Base-by-base conservation (phyloP, 2,329 filamentous ascomycete species). In the Cladosporium sp. region DNA sequence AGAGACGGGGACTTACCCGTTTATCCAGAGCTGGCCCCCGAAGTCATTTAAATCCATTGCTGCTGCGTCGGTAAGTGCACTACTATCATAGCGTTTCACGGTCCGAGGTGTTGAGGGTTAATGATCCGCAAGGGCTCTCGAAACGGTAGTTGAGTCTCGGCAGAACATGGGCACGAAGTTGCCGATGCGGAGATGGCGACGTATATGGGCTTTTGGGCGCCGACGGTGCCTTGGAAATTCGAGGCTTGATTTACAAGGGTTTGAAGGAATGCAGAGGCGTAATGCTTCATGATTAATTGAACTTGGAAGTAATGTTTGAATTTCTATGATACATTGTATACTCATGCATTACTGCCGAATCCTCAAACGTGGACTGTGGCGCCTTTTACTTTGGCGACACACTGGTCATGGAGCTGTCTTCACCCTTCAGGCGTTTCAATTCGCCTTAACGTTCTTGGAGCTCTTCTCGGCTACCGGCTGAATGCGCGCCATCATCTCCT, bases 401-500 rank as follows among this genome's bases (percentile, higher is more conserved):
- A n/a, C n/a, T 27, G 22, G 9, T 27, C 22, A 27, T 27, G 22
- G 22, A 42, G 11, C 6, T 42, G 8, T 6, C 39, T 13, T 27
- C 38, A 41, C 20, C 4, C 22, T 9, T 27, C 22, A 27, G 9
- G 4, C 22, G 9, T 27, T 29, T 33, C 38, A 51, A 32, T 51
- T 41, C 27, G 49, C 49, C 41, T 45, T 47, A 2, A 51, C 49
- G 38, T 39, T 48, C 48, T 53, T 64, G 66, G 70, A 62, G 62
- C 71, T 71, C 50, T 70, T 69, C n/a, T 66, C 63, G 57, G 68
- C 72, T 22, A 61, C 76, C 5, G 88, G 88, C 69, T 93, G 85
- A 63, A 98, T 97, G 53, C 91, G 81, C 35, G 93, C 93, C 93
- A 98, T 98, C 93, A 98, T 98, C 78, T 98, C 93, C 73, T 98